Percentiles rank a stretch among this genome's conserved stretches.
phyloP scores from a whole-genome alignment of 2,329 filamentous ascomycete species.

The Ceratocystis alfenasii region DNA sequence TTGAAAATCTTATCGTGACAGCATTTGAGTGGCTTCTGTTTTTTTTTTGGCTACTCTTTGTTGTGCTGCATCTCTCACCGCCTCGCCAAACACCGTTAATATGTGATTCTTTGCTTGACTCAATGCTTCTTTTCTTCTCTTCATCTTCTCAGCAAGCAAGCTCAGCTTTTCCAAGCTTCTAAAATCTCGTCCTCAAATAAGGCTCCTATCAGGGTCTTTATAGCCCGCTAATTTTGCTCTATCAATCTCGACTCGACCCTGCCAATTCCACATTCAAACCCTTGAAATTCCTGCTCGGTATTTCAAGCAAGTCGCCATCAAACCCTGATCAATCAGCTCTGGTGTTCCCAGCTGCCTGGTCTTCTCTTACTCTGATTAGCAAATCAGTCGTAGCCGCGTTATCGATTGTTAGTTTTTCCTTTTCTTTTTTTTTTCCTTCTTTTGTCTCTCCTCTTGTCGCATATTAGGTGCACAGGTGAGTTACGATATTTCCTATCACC shows the following conservation, averaged over 20 bases:
- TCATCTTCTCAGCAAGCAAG: conserved; percentile 19
- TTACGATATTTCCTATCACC: background rate
- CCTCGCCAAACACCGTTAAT: conserved; percentile 18
- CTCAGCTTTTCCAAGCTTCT: background rate
- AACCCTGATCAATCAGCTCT: background rate
- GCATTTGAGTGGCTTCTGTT: background rate
- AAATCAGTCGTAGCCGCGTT: background rate
- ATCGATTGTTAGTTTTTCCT: background rate
- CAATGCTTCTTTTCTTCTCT: conserved; percentile 15
- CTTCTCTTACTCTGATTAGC: background rate
- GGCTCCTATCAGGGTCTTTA: background rate
- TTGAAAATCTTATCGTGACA: background rate
- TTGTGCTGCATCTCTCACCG: background rate
- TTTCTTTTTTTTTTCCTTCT: background rate
- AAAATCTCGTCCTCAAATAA: background rate
- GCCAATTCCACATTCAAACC: background rate
- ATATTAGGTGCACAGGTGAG: background rate
- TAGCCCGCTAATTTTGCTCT: conserved; percentile 10
- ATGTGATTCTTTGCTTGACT: conserved; percentile 21
- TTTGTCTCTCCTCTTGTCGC: background rate
- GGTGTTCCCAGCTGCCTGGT: background rate
- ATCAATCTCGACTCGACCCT: background rate
- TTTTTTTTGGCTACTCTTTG: background rate
- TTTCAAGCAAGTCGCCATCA: background rate
- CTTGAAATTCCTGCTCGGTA: conserved; percentile 7